These are phyloP conservation scores for Heliamphora pulchella DNA, from an alignment of 179 eudicot genomes.

Conservation along the genomic window DNA sequence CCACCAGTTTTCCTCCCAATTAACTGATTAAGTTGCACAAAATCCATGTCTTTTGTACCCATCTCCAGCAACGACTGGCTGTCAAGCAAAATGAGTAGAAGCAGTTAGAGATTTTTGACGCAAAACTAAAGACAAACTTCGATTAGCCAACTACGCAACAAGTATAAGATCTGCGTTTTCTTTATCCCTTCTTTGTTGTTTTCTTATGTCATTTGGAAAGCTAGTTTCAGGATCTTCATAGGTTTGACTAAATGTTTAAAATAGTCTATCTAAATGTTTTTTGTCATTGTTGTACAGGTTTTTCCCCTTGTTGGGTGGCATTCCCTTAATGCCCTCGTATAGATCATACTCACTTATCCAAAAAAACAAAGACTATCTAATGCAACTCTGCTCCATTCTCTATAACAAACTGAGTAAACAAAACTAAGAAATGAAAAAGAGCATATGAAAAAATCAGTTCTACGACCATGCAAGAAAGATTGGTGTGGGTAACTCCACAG, in stretches of 20 bases:
- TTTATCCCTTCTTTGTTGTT: not conserved
- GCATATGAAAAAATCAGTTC: not conserved
- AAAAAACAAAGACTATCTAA: not conserved
- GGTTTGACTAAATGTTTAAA: not conserved
- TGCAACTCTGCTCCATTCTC: not conserved
- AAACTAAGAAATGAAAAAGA: not conserved
- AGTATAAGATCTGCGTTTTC: not conserved
- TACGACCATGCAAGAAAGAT: constrained; percentile 3
- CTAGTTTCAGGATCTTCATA: not conserved
- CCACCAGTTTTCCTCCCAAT: constrained; percentile 99
- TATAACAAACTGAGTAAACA: not conserved
- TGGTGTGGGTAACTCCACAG: not conserved
- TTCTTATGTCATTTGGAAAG: not conserved
- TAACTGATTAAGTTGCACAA: constrained; percentile 89
- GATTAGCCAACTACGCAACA: not conserved
- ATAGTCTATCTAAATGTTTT: not conserved
- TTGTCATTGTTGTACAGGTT: no score
- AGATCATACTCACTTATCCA: no score
- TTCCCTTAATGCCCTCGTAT: no score
- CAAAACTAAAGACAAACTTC: not conserved
- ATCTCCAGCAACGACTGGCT: constrained; percentile 92
- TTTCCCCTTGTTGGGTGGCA: no score
- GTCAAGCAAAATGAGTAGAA: constrained; percentile 19
- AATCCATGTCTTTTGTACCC: constrained; percentile 96
- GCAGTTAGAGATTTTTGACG: not conserved